phyloP scores from a whole-genome alignment of 257 asterid species.

The Ballota nigra region DNA sequence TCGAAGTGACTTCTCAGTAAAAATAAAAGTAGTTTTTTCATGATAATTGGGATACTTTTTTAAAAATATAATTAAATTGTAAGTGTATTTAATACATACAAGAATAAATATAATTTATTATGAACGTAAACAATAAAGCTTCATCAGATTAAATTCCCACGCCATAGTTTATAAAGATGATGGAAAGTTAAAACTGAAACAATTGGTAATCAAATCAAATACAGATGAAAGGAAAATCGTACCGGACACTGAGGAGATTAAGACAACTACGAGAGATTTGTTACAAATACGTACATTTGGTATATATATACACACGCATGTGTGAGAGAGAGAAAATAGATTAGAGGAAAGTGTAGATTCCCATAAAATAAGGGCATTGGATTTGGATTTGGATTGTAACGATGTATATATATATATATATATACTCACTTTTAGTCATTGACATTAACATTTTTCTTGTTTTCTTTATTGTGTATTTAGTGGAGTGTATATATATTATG shows the following conservation, averaged over 20 bases:
- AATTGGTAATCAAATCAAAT: background rate
- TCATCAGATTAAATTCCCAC: too few species aligned
- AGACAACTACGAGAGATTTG: background rate
- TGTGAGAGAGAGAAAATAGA: background rate
- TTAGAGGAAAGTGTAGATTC: background rate
- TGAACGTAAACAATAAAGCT: too few species aligned
- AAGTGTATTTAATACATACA: too few species aligned
- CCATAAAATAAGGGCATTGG: conserved; percentile 29
- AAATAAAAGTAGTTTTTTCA: too few species aligned
- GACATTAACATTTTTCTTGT: background rate
- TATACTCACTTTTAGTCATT: background rate
- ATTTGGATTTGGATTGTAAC: conserved; percentile 36
- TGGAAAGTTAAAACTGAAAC: too few species aligned
- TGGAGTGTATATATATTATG: background rate
- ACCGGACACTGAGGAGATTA: conserved; percentile 4
- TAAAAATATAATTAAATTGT: too few species aligned
- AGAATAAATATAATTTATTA: too few species aligned
- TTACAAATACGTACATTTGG: background rate
- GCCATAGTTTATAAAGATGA: background rate
- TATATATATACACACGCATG: background rate
- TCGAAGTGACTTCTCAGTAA: too few species aligned
- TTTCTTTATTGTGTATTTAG: background rate
- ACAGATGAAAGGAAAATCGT: background rate
- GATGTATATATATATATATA: conserved; percentile 16
- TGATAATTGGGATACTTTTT: too few species aligned